phyloP scores from a whole-genome alignment of 2,329 filamentous ascomycete species.

The Apiospora hydei region DNA sequence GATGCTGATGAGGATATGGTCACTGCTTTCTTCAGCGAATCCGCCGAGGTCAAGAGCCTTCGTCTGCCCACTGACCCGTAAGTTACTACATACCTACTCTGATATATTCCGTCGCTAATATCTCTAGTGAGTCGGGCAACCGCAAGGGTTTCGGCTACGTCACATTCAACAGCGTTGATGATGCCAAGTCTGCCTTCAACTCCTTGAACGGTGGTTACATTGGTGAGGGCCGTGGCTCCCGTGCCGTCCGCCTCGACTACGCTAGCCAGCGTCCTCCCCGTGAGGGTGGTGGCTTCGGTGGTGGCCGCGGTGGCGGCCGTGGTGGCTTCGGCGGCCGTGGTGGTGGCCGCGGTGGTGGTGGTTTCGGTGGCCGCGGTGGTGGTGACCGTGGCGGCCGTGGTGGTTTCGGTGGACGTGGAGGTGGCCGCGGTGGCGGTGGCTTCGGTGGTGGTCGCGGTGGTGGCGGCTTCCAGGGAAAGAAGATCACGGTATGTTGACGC shows the following conservation, averaged over 20 bases:
- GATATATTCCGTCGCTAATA: slow-evolving; percentile 38
- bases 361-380: slow-evolving; percentile 48
- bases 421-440: slow-evolving; percentile 54
- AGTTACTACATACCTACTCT: slow-evolving; percentile 41
- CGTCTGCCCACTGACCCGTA: slow-evolving; percentile 86
- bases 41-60: slow-evolving; percentile 76
- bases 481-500: slow-evolving; percentile 62
- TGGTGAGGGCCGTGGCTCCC: slow-evolving; percentile 71
- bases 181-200: slow-evolving; percentile 78
- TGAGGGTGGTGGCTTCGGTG: slow-evolving; percentile 59
- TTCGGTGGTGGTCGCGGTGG: slow-evolving; percentile 41
- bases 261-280: slow-evolving; percentile 71
- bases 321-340: slow-evolving; percentile 56
- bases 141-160: slow-evolving; percentile 96
- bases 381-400: slow-evolving; percentile 50
- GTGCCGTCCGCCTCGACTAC: slow-evolving; percentile 83
- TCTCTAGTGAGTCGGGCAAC: slow-evolving; percentile 73
- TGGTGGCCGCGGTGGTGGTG: slow-evolving; percentile 58
- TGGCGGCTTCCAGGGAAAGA: slow-evolving; percentile 75
- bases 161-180: slow-evolving; percentile 81
- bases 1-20: slow-evolving; percentile 80
- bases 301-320: slow-evolving; percentile 55
- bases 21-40: slow-evolving; percentile 75
- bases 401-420: slow-evolving; percentile 51
- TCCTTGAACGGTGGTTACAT: slow-evolving; percentile 71